Evolutionary conservation across 768 basidiomycete species (phyloP), one percentile per base, ranked within the genome.

Genomic region (Sporobolomyces pararoseus): DNA sequence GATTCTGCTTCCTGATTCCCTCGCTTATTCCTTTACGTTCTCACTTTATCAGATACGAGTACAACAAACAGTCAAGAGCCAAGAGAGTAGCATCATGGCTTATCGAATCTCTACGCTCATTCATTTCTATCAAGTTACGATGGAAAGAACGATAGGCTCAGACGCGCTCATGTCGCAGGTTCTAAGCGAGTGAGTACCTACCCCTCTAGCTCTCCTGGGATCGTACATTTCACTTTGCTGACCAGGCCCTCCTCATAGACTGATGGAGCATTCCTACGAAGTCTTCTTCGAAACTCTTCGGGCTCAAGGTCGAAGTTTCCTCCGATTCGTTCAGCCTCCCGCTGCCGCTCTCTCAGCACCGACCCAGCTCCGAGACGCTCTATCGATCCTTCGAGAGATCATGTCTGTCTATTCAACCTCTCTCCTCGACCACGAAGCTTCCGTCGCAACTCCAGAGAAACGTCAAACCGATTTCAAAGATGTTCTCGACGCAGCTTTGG

Each of bases 31-130:
- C n/a, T n/a, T n/a, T n/a, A n/a, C n/a, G n/a, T n/a, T n/a, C n/a
- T n/a, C n/a, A n/a, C n/a, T n/a, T n/a, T n/a, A n/a, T n/a, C n/a
- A 94, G 90, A 82, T 89, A 39, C 86, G 95, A 32, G 88, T 97
- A n/a, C 86, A 90, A 76, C 93, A 98, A 78, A 96, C 93, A 4
- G 86, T 96, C 37, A 86, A 89, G 50, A 90, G 89, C 0, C 95
- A 99, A 78, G 95, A 97, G 79, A 93, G 90, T 74, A 88, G 89
- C 68, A 91, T 98, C 67, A 85, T 88, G 52, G 86, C 89, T 0
- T 99, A 92, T 82, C 93, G 91, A 79, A 87, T 98, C 60, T 88
- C 91, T 54, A 97, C 95, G 75, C 82, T 98, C n/a, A 80, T 99
- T 13, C 91, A 95, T 73, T 99, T 98, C 78, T 99, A 98, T 78